Conservation (phyloP, 1,284 basidiomycete genomes). For the Irpex sp. region DNA sequence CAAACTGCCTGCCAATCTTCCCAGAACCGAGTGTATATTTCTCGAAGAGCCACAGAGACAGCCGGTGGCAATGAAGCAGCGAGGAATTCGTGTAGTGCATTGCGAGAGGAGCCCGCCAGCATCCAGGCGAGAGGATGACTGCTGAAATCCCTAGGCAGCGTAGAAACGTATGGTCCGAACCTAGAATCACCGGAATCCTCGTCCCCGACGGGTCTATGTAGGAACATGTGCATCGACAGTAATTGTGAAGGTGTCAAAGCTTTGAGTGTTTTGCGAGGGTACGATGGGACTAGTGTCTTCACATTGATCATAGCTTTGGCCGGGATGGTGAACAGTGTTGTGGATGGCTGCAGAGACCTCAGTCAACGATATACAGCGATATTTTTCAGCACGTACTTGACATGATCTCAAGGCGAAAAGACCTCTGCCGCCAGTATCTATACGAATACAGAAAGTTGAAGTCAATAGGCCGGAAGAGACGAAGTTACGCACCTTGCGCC, state of each 20-base stretch:
- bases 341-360: slow-evolving; percentile 39
- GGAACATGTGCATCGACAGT: slow-evolving; percentile 46
- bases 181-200: slow-evolving; percentile 45
- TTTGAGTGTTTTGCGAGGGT: slow-evolving; percentile 43
- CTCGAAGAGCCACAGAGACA: slow-evolving; percentile 41
- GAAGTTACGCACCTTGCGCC: slow-evolving; percentile 19
- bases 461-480: neutral
- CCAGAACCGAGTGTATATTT: slow-evolving; percentile 49
- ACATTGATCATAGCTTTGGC: slow-evolving; percentile 67
- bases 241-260: slow-evolving; percentile 42
- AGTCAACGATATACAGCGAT: neutral
- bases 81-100: slow-evolving; percentile 24
- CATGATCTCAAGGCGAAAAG: slow-evolving; percentile 54
- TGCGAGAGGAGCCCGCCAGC: slow-evolving; percentile 23
- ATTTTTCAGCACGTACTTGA: slow-evolving; percentile 31
- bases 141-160: slow-evolving; percentile 65
- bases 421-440: slow-evolving; percentile 66
- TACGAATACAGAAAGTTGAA: neutral
- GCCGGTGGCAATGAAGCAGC: slow-evolving; percentile 49
- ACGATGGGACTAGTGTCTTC: slow-evolving; percentile 54
- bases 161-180: slow-evolving; percentile 77
- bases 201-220: slow-evolving; percentile 28
- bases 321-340: slow-evolving; percentile 65
- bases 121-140: slow-evolving; percentile 77
- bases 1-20: slow-evolving; percentile 54